A percentile compares a stretch with the other conserved stretches of the same genome.
Evolutionary conservation across 495 filamentous ascomycete genomes (phyloP).

Genomic region (Penicillium ucsense): DNA sequence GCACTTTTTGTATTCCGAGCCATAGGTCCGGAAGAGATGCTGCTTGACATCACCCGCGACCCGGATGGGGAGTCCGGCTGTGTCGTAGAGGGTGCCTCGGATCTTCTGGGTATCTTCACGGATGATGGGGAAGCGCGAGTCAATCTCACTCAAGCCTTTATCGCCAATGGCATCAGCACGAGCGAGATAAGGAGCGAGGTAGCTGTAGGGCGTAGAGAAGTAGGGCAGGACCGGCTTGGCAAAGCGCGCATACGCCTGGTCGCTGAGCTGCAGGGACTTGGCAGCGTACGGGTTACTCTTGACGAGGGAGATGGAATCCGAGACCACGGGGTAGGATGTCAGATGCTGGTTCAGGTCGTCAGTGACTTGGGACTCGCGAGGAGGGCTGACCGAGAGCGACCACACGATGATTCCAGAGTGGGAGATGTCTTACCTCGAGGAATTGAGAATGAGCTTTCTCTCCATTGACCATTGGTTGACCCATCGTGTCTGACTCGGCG

Average conservation of each 20-base stretch:
- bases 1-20: constrained; percentile 67
- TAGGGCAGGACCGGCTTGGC: constrained; percentile 70
- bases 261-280: constrained; percentile 63
- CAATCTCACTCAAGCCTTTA: constrained; percentile 61
- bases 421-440: constrained; percentile 45
- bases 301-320: constrained; percentile 66
- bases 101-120: constrained; percentile 80
- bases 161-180: constrained; percentile 76
- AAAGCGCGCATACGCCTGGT: constrained; percentile 55
- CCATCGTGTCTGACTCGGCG: constrained; percentile 34
- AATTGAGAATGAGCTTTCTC: constrained; percentile 56
- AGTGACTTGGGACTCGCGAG: background rate
- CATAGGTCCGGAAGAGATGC: constrained; percentile 65
- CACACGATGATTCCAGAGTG: background rate
- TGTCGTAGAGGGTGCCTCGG: constrained; percentile 50
- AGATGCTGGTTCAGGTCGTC: constrained; percentile 51
- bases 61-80: constrained; percentile 56
- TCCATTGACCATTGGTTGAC: constrained; percentile 52
- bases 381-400: background rate
- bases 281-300: constrained; percentile 72
- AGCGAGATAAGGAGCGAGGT: constrained; percentile 71
- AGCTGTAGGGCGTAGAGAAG: constrained; percentile 63
- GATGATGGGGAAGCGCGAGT: constrained; percentile 72
- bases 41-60: constrained; percentile 60
- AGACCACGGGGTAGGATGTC: constrained; percentile 73